phyloP scores from a whole-genome alignment of 805 yeast species.

The Hanseniaspora nectarophila region DNA sequence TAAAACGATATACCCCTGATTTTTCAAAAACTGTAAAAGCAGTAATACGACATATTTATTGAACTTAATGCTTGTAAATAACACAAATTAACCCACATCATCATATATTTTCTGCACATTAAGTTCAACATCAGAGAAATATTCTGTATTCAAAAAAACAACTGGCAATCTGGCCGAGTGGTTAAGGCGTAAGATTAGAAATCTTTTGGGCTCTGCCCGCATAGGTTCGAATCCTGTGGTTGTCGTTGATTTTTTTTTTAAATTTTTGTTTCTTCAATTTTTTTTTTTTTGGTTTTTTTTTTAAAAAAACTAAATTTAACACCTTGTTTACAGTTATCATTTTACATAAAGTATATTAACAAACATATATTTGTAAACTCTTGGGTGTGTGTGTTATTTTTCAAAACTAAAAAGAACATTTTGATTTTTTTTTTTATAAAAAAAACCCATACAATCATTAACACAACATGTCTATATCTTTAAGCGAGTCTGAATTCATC shows the following conservation, averaged over 20 bases:
- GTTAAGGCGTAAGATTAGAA: constrained; percentile 50
- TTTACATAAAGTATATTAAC: no score
- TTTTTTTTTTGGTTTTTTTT: neutral
- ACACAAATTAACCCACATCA: no score
- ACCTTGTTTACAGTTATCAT: no score
- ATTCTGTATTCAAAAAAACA: neutral
- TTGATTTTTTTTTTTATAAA: neutral
- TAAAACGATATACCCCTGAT: no score
- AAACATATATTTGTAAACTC: neutral
- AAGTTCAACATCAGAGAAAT: no score
- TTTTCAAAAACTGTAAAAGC: no score
- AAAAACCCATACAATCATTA: neutral
- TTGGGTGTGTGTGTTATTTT: neutral
- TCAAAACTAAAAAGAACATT: neutral
- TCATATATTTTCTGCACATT: neutral
- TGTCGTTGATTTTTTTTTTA: constrained; percentile 38
- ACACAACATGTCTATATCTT: constrained; percentile 6
- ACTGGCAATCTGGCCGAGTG: constrained; percentile 28
- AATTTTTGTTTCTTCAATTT: neutral
- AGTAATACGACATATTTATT: no score
- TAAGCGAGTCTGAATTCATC: constrained; percentile 37
- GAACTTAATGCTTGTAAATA: no score
- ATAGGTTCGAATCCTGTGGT: constrained; percentile 64
- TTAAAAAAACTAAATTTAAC: no score
- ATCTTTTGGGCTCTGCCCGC: constrained; percentile 50